Conservation (phyloP, 75 land plant genomes). For the Chamaecyparis obtusa region DNA sequence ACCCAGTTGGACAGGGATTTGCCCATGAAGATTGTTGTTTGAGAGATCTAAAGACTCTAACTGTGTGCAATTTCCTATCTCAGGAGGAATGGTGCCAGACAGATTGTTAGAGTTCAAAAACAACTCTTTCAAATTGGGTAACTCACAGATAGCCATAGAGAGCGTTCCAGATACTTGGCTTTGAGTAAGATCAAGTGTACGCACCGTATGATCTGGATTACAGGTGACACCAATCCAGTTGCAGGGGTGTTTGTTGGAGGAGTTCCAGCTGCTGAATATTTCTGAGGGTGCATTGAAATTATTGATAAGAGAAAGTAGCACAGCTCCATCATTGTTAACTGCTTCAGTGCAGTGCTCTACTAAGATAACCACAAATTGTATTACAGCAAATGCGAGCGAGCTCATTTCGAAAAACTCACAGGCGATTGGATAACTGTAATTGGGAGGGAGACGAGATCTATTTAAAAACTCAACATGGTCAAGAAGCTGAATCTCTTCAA, state of each 20-base stretch:
- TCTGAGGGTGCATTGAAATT: not conserved
- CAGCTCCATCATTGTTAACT: conserved; percentile 2
- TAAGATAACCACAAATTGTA: not conserved
- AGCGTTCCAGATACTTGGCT: conserved; percentile 16
- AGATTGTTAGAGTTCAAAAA: conserved; percentile 22
- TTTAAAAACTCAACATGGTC: no score
- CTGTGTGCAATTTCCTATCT: conserved; percentile 16
- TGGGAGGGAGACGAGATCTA: not conserved
- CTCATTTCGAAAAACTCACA: not conserved
- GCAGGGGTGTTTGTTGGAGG: conserved; percentile 12
- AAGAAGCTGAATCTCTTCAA: no score
- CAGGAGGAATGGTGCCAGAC: conserved; percentile 24
- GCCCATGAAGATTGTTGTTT: conserved; percentile 31
- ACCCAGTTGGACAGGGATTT: conserved; percentile 29
- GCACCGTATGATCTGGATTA: conserved; percentile 9
- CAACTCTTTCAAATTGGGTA: conserved; percentile 18
- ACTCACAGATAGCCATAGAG: conserved; percentile 21
- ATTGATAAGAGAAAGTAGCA: conserved; percentile 12
- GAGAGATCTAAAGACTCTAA: conserved; percentile 27
- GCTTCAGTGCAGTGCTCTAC: not conserved
- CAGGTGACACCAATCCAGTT: conserved; percentile 14
- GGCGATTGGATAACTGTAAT: not conserved
- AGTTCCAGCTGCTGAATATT: conserved; percentile 11
- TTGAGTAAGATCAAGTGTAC: conserved; percentile 18
- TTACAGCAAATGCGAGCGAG: not conserved